Percentiles rank a stretch among this genome's conserved stretches.
phyloP scores from a whole-genome alignment of 805 yeast genomes.

The Millerozyma acaciae region DNA sequence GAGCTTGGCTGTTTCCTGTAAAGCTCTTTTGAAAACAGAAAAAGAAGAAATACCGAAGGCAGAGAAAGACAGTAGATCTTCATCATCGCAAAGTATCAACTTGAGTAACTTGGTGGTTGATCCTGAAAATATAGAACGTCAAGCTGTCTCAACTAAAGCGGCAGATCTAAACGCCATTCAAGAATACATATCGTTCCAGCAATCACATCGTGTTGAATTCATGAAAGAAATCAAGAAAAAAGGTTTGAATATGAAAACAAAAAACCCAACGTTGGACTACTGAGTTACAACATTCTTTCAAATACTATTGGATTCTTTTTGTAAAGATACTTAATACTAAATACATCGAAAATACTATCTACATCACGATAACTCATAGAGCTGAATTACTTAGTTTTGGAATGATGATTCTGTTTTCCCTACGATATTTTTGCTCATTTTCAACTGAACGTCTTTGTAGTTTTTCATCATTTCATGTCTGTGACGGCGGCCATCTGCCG shows the following conservation, averaged over 20 bases:
- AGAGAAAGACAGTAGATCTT: constrained; percentile 1
- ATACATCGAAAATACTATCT: too few relatives aligned
- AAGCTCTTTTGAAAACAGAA: too few relatives aligned
- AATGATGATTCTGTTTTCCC: constrained; percentile 2
- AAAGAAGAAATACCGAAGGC: too few relatives aligned
- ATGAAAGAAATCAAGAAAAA: constrained; percentile 20
- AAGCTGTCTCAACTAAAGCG: too few relatives aligned
- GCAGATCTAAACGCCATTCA: too few relatives aligned
- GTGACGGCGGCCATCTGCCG: constrained; percentile 65
- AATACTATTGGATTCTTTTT: too few relatives aligned
- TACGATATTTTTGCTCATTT: constrained; percentile 1
- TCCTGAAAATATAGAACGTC: constrained; percentile 14
- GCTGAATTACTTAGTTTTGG: too few relatives aligned
- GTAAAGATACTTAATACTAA: constrained; percentile 5
- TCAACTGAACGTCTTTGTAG: constrained; percentile 8
- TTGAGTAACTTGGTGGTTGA: constrained; percentile 16
- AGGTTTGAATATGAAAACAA: constrained; percentile 10
- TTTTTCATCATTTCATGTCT: constrained; percentile 38
- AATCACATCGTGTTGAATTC: constrained; percentile 19
- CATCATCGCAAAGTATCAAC: constrained; percentile 7
- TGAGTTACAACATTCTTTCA: not conserved
- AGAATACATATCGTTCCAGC: constrained; percentile 14
- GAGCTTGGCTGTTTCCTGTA: too few relatives aligned
- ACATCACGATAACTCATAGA: not conserved
- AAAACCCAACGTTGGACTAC: not conserved